Evolutionary conservation across 805 yeast species (phyloP), one percentile per base, ranked within the genome.

Genomic region (Saccharomyces cerevisiae): DNA sequence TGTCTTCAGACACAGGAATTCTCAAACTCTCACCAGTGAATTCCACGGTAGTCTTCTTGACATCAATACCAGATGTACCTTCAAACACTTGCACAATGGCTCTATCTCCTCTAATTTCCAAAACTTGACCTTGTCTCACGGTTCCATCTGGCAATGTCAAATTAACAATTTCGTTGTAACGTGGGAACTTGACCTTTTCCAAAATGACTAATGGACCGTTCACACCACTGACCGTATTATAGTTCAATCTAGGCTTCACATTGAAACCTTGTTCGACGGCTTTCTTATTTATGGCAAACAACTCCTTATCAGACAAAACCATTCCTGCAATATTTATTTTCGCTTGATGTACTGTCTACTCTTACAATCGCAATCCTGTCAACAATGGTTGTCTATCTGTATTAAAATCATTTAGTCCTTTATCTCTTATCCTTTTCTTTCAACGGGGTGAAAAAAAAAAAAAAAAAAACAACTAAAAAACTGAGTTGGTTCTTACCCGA

Each of bases 11-110:
- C 26, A 94, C 99, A 24, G 98, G 87, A 60, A 94, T 89, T 73
- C 84, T 88, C 79, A 94, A 79, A 73, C 83, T 88, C 71, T 92
- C 84, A 58, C 99, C 99, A 46, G 99, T 91, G 76, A 94, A 92
- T 74, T 95, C 98, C 57, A 95, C 96, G 56, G 90, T 81, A 51
- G 99, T 94, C 77, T 91, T 94, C 77, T 94, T 91, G 59, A 94
- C 98, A 78, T 94, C 99, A 64, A 94, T 89, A 68, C 99, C 99
- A 4, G 97, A 86, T 51, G 99, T 94, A 69, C 99, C 99, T 77
- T 94, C 98, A 70, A 94, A 94, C 51, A 94, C 99, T 80, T 94
- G 99, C 52, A 94, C 99, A 72, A 94, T 83, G 53, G 99, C 99
- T 70, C 94, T 86, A 66, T 87, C 83, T 59, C 99, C 99, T 75